Conservation (phyloP, 371 early-diverging fungal genomes). For the Gilbertella persicaria region DNA sequence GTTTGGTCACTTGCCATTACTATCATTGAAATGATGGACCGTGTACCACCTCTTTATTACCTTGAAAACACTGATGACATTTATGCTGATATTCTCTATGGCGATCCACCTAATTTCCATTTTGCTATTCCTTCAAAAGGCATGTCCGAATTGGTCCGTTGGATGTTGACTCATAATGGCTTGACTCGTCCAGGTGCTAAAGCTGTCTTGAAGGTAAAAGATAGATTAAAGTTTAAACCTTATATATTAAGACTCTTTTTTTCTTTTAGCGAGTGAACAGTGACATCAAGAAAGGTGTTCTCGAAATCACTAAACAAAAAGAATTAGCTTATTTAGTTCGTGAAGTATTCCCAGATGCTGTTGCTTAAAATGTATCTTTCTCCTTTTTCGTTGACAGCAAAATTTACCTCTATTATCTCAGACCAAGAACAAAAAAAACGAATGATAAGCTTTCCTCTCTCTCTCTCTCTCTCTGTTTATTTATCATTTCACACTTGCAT, state of each 20-base stretch:
- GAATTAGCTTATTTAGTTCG: slow-evolving; percentile 45
- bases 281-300: slow-evolving; percentile 27
- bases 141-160: slow-evolving; percentile 33
- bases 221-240: neutral
- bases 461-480: neutral
- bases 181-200: slow-evolving; percentile 40
- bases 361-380: no score
- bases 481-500: neutral
- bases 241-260: neutral
- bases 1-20: slow-evolving; percentile 54
- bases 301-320: slow-evolving; percentile 39
- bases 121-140: slow-evolving; percentile 41
- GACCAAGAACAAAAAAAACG: neutral
- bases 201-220: slow-evolving; percentile 38
- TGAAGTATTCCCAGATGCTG: slow-evolving; percentile 42
- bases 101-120: slow-evolving; percentile 46
- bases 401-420: neutral
- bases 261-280: slow-evolving; percentile 29
- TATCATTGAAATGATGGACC: slow-evolving; percentile 58
- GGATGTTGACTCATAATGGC: slow-evolving; percentile 47
- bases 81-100: slow-evolving; percentile 47
- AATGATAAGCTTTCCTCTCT: neutral
- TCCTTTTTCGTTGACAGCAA: no score
- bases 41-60: slow-evolving; percentile 54
- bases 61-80: slow-evolving; percentile 45